Evolutionary conservation across 805 yeast species (phyloP).

Genomic region (Candida ovalis): DNA sequence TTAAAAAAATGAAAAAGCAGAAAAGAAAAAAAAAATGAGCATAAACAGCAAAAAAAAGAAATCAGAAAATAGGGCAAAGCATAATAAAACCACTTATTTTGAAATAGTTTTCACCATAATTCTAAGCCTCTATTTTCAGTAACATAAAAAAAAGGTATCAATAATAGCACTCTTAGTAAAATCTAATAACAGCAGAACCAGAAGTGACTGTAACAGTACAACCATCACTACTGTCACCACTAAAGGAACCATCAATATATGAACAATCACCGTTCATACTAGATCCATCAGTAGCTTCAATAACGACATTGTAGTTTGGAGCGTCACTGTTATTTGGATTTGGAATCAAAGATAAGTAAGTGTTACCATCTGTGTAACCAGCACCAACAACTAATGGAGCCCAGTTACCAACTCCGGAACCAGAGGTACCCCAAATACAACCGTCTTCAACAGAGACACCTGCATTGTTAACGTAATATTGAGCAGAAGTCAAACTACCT

Average conservation of each 20-base stretch:
- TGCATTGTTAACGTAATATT: slow-evolving; percentile 95
- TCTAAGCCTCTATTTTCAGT: neutral
- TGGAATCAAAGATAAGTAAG: slow-evolving; percentile 89
- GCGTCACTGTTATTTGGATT: slow-evolving; percentile 82
- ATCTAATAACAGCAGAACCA: slow-evolving; percentile 34
- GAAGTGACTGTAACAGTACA: slow-evolving; percentile 59
- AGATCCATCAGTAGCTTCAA: slow-evolving; percentile 35
- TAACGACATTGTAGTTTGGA: slow-evolving; percentile 51
- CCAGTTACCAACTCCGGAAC: slow-evolving; percentile 93
- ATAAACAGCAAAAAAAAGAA: neutral
- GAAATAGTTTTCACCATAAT: no score
- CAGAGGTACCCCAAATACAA: slow-evolving; percentile 86
- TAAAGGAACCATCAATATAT: slow-evolving; percentile 40
- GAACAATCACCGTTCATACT: slow-evolving; percentile 38
- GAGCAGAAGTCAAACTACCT: slow-evolving; percentile 84
- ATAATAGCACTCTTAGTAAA: slow-evolving; percentile 14
- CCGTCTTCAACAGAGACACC: slow-evolving; percentile 90
- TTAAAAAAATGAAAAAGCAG: neutral
- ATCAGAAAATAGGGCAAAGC: neutral
- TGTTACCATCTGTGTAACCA: slow-evolving; percentile 67
- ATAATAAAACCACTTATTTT: no score
- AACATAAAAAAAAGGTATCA: neutral
- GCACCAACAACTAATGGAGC: slow-evolving; percentile 96
- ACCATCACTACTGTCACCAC: slow-evolving; percentile 66
- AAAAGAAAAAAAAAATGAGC: neutral